Conservation (phyloP, 1,284 basidiomycete genomes). For the Heliocybe sulcata region DNA sequence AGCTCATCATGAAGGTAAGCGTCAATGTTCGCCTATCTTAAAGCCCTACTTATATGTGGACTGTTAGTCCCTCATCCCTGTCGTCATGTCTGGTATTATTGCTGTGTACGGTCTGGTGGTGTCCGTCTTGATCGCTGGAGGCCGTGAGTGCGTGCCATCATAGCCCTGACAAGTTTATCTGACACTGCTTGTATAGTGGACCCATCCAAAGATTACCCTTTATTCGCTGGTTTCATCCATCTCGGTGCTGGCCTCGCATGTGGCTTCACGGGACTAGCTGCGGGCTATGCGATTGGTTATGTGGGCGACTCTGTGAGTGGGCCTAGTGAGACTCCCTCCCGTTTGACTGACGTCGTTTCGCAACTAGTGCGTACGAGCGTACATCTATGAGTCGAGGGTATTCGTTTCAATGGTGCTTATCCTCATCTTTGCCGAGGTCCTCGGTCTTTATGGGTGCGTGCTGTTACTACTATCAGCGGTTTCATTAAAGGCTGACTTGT, state of each 20-base stretch:
- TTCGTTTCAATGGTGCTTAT: slow-evolving; percentile 90
- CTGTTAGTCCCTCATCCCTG: slow-evolving; percentile 80
- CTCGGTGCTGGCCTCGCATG: slow-evolving; percentile 91
- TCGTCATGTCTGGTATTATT: slow-evolving; percentile 80
- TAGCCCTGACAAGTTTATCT: not conserved
- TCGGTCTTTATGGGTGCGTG: slow-evolving; percentile 79
- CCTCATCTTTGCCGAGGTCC: slow-evolving; percentile 91
- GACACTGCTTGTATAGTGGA: slow-evolving; percentile 42
- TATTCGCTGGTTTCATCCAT: slow-evolving; percentile 89
- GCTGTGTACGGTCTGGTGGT: slow-evolving; percentile 65
- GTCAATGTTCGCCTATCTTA: not conserved
- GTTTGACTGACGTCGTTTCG: not conserved
- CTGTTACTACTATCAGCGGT: no score
- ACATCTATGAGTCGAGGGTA: slow-evolving; percentile 81
- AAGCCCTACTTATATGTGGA: slow-evolving; percentile 1
- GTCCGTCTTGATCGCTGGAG: slow-evolving; percentile 61
- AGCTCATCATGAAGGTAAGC: slow-evolving; percentile 94
- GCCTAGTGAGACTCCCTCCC: not conserved
- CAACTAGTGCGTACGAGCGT: slow-evolving; percentile 61
- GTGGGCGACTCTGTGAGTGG: slow-evolving; percentile 86
- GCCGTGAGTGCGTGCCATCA: slow-evolving; percentile 32
- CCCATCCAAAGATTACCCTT: slow-evolving; percentile 52
- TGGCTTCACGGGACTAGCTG: slow-evolving; percentile 90
- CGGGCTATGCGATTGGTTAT: slow-evolving; percentile 95
- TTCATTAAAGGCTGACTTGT: no score